Evolutionary conservation across 2,329 filamentous ascomycete genomes (phyloP).

Genomic region (Plectosphaerella sp.): DNA sequence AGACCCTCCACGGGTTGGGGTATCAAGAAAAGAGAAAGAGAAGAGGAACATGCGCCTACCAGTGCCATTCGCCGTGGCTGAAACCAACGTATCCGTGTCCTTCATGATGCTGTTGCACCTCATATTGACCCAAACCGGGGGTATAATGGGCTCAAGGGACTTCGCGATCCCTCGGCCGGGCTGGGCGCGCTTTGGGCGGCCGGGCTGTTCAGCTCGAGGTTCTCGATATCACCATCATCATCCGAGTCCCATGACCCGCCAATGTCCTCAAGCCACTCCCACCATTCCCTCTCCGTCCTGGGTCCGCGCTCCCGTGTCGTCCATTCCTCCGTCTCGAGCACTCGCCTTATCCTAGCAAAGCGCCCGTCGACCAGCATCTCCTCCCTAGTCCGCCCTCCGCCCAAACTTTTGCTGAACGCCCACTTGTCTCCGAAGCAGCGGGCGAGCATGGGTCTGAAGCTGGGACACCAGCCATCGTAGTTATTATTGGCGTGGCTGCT

Average conservation of each 20-base stretch:
- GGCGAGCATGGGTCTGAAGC: slow-evolving; percentile 46
- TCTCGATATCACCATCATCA: slow-evolving; percentile 3
- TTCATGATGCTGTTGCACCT: too few species aligned
- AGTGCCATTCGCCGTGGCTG: too few species aligned
- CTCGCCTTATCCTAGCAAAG: slow-evolving; percentile 41
- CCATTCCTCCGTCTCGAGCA: slow-evolving; percentile 31
- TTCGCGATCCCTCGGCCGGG: background rate
- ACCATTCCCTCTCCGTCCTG: slow-evolving; percentile 1
- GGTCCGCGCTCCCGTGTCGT: background rate
- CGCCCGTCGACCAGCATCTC: slow-evolving; percentile 12
- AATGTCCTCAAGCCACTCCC: background rate
- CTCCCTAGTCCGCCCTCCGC: slow-evolving; percentile 13
- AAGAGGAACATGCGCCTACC: too few species aligned
- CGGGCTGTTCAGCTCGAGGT: background rate
- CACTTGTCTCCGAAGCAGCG: slow-evolving; percentile 65
- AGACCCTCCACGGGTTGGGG: too few species aligned
- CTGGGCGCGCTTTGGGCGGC: background rate
- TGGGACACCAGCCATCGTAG: slow-evolving; percentile 3
- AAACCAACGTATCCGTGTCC: too few species aligned
- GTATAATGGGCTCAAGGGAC: too few species aligned
- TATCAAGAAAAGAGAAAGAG: too few species aligned
- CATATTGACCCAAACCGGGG: too few species aligned
- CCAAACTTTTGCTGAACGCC: slow-evolving; percentile 58
- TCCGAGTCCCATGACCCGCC: background rate
- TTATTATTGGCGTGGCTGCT: slow-evolving; percentile 6